Conservation (phyloP, 495 filamentous ascomycete genomes). For the Podospora pseudopauciseta region DNA sequence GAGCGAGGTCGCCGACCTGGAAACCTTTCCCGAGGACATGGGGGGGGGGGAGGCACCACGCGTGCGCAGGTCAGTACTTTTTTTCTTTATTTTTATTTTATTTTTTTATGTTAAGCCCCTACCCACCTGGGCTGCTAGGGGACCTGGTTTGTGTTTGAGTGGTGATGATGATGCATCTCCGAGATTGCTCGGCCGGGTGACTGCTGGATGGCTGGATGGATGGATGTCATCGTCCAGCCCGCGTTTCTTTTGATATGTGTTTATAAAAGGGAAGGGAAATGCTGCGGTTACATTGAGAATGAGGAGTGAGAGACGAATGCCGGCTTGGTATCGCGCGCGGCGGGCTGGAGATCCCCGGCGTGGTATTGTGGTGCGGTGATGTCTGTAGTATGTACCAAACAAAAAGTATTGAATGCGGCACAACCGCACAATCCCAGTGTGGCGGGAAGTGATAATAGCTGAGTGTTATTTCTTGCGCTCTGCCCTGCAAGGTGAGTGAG, state of each 20-base stretch:
- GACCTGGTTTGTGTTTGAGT: not conserved
- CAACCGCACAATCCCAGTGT: not conserved
- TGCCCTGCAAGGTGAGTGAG: not conserved
- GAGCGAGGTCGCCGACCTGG: slow-evolving; percentile 27
- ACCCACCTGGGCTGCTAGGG: not conserved
- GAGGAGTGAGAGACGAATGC: not conserved
- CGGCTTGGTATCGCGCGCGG: not conserved
- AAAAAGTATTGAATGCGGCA: not conserved
- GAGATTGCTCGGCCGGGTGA: not conserved
- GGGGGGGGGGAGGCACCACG: too few species aligned
- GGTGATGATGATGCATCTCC: not conserved
- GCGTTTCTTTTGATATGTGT: not conserved
- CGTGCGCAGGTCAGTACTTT: not conserved
- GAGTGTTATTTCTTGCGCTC: not conserved
- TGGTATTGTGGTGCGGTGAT: not conserved
- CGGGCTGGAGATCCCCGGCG: not conserved
- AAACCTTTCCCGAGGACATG: slow-evolving; percentile 7
- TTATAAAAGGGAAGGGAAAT: not conserved
- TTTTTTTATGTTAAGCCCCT: not conserved
- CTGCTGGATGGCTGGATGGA: not conserved
- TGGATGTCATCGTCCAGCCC: not conserved
- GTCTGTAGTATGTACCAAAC: not conserved
- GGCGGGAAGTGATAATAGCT: not conserved
- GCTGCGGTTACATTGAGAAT: not conserved
- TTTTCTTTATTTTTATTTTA: too few species aligned